phyloP scores from a whole-genome alignment of 2,329 filamentous ascomycete species.

The Calonectria hongkongensis region DNA sequence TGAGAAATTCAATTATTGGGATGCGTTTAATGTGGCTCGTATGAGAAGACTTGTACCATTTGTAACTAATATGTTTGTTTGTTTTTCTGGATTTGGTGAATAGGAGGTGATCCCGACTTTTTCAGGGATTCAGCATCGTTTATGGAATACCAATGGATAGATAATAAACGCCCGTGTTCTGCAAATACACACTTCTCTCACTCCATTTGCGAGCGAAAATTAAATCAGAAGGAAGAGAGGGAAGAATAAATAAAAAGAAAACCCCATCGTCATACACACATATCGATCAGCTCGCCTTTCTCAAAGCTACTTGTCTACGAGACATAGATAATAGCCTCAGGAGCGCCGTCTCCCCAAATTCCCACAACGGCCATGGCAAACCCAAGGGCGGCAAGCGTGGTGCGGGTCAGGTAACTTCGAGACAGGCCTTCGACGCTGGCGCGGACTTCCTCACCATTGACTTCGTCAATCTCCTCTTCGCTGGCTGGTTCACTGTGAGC shows the following conservation, averaged over 20 bases:
- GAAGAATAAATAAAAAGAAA: not conserved
- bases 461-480: constrained; percentile 70
- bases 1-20: too few relatives aligned
- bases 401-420: constrained; percentile 72
- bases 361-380: constrained; percentile 79
- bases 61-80: constrained; percentile 19
- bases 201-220: constrained; percentile 36
- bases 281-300: not conserved
- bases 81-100: constrained; percentile 38
- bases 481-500: constrained; percentile 69
- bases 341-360: constrained; percentile 78
- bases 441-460: constrained; percentile 79
- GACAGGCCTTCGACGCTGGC: constrained; percentile 73
- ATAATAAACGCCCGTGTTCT: constrained; percentile 46
- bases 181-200: constrained; percentile 44
- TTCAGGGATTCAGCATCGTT: constrained; percentile 13
- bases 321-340: constrained; percentile 59
- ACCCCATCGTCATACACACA: not conserved
- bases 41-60: not conserved
- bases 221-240: constrained; percentile 32
- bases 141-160: constrained; percentile 23
- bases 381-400: constrained; percentile 71
- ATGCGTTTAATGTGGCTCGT: not conserved
- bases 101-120: constrained; percentile 45
- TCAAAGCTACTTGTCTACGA: constrained; percentile 50